phyloP scores from a whole-genome alignment of 179 eudicot species.

The Heliamphora ciliata region DNA sequence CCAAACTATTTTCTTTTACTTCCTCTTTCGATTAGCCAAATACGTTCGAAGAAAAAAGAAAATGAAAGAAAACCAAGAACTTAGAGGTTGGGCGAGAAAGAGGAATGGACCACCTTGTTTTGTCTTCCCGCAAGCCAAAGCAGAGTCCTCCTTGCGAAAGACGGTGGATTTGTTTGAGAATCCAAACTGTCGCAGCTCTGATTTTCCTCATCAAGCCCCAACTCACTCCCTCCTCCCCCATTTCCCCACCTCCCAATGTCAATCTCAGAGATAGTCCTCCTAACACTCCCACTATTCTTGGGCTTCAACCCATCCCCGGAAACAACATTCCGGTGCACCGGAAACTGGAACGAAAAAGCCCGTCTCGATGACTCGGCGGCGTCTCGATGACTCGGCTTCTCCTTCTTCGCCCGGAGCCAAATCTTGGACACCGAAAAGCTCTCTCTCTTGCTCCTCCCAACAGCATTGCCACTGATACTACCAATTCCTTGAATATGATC shows the following conservation, averaged over 20 bases:
- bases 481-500: constrained; percentile 2
- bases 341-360: constrained; percentile 41
- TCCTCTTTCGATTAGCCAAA: too few species aligned
- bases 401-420: constrained; percentile 50
- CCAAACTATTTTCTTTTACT: too few species aligned
- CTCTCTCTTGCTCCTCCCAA: constrained; percentile 33
- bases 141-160: constrained; percentile 57
- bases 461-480: not conserved
- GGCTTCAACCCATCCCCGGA: constrained; percentile 15
- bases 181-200: constrained; percentile 41
- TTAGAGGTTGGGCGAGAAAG: constrained; percentile 40
- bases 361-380: constrained; percentile 24
- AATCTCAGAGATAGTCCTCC: constrained; percentile 50
- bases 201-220: constrained; percentile 41
- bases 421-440: constrained; percentile 71
- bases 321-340: constrained; percentile 16
- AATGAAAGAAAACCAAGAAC: not conserved
- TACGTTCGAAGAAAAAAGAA: too few species aligned
- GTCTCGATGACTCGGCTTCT: constrained; percentile 19
- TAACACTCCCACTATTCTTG: constrained; percentile 13
- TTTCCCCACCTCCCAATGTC: constrained; percentile 24
- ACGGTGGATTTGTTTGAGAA: constrained; percentile 35
- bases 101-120: constrained; percentile 60
- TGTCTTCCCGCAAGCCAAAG: constrained; percentile 74
- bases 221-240: constrained; percentile 29